Evolutionary conservation across 768 basidiomycete genomes (phyloP), one percentile per base, ranked within the genome.

Genomic region (Mycena kentingensis): DNA sequence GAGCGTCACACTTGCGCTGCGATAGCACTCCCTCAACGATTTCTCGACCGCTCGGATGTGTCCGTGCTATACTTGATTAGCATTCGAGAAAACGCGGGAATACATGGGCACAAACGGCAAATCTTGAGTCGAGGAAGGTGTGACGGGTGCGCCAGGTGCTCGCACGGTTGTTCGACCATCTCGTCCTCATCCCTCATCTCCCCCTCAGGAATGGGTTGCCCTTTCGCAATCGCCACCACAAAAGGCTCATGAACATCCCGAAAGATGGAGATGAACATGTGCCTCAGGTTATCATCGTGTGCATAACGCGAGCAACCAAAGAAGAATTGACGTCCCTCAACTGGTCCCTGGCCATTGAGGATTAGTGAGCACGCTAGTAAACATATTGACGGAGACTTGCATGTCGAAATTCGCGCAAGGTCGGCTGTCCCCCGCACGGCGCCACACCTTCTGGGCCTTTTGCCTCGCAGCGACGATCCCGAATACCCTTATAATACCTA

Each of bases 41-140:
- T 29, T 39, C 41, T 2, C n/a, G 3, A 6, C 29, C 36, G 2
- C 47, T 35, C 12, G 12, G 31, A 39, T 49, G 37, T 21, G n/a
- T 38, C 11, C 26, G 36, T 1, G 36, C 36, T 49, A 15, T 12
- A 28, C 8, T 28, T 4, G n/a, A n/a, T n/a, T n/a, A n/a, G n/a
- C n/a, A n/a, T n/a, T n/a, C n/a, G n/a, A n/a, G n/a, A n/a, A n/a
- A n/a, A n/a, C n/a, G n/a, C n/a, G n/a, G n/a, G n/a, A 29, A 8
- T 11, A 27, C 28, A 29, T 48, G 3, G 32, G 41, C 19, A 39
- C 47, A 38, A 26, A 39, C 47, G 36, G 47, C 47, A 49, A 6
- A 5, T 2, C 6, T 49, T 49, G 11, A 29, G 28, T 15, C 5
- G 37, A 5, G 46, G 46, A 13, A 47, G 32, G 12, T 47, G 46